Percentiles rank a stretch among this genome's conserved stretches.
These are phyloP conservation scores for Kwoniella sp. DNA, from an alignment of 768 basidiomycete species.

Conservation along the genomic window DNA sequence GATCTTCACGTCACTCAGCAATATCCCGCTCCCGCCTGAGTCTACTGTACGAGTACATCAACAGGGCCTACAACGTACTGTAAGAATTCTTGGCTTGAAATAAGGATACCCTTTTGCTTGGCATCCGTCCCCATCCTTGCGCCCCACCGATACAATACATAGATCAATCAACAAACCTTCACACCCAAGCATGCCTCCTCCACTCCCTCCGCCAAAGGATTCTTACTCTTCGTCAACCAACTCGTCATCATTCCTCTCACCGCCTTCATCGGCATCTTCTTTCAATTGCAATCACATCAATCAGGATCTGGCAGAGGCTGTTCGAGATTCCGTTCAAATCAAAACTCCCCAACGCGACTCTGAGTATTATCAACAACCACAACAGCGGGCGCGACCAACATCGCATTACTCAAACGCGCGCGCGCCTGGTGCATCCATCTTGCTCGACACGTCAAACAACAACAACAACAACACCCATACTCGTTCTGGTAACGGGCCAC, in stretches of 20 bases:
- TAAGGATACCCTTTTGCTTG: slow-evolving; percentile 1
- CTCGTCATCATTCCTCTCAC: not conserved
- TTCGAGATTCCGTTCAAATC: slow-evolving; percentile 35
- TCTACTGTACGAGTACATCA: too few species aligned
- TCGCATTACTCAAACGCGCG: not conserved
- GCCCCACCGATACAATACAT: not conserved
- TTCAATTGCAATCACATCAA: slow-evolving; percentile 13
- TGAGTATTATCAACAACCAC: slow-evolving; percentile 9
- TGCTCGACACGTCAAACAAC: slow-evolving; percentile 6
- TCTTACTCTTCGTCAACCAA: slow-evolving; percentile 2
- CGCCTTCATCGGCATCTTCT: slow-evolving; percentile 10
- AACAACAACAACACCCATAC: not conserved
- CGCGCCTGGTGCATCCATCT: slow-evolving; percentile 1
- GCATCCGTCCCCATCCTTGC: not conserved
- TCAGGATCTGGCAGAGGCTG: slow-evolving; percentile 30
- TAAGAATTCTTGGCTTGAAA: not conserved
- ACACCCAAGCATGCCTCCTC: slow-evolving; percentile 16
- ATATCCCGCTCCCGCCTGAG: too few species aligned
- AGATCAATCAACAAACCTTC: not conserved
- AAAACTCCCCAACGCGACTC: slow-evolving; percentile 11
- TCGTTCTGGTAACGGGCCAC: slow-evolving; percentile 11
- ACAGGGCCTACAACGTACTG: too few species aligned
- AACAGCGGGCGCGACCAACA: not conserved
- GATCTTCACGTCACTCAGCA: not conserved
- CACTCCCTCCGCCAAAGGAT: slow-evolving; percentile 30